phyloP scores from a whole-genome alignment of 306 rosid species.

The Trifolium fragiferum region DNA sequence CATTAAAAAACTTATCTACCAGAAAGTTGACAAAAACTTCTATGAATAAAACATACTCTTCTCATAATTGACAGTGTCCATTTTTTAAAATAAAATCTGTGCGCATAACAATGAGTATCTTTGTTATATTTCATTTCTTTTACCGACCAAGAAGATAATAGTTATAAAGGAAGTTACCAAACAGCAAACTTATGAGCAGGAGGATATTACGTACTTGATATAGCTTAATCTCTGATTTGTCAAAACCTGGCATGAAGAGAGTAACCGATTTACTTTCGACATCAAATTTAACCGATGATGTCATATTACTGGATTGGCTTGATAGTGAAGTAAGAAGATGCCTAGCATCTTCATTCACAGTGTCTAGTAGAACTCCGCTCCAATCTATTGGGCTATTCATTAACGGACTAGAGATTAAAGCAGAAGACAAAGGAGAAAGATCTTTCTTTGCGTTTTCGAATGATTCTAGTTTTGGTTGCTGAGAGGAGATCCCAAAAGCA shows the following conservation, averaged over 20 bases:
- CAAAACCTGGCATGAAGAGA: conserved; percentile 93
- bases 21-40: conserved; percentile 2
- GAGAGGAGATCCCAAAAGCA: conserved; percentile 65
- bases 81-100: not conserved
- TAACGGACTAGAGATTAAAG: conserved; percentile 62
- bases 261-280: conserved; percentile 63
- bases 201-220: conserved; percentile 66
- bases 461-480: conserved; percentile 49
- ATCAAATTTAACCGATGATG: conserved; percentile 70
- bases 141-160: not conserved
- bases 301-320: conserved; percentile 46
- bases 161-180: not conserved
- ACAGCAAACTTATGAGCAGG: conserved; percentile 1
- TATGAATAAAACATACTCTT: conserved; percentile 12
- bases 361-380: conserved; percentile 55
- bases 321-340: conserved; percentile 57
- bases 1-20: conserved; percentile 10
- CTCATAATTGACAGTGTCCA: conserved; percentile 18
- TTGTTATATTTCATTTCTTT: conserved; percentile 10
- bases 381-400: conserved; percentile 57
- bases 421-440: conserved; percentile 74
- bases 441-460: conserved; percentile 50
- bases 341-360: conserved; percentile 54
- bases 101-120: conserved; percentile 9
- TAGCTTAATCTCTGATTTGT: conserved; percentile 90